A percentile compares a stretch with the other conserved stretches of the same genome.
phyloP scores from a whole-genome alignment of 495 filamentous ascomycete species.

The Ascobolus immersus region DNA sequence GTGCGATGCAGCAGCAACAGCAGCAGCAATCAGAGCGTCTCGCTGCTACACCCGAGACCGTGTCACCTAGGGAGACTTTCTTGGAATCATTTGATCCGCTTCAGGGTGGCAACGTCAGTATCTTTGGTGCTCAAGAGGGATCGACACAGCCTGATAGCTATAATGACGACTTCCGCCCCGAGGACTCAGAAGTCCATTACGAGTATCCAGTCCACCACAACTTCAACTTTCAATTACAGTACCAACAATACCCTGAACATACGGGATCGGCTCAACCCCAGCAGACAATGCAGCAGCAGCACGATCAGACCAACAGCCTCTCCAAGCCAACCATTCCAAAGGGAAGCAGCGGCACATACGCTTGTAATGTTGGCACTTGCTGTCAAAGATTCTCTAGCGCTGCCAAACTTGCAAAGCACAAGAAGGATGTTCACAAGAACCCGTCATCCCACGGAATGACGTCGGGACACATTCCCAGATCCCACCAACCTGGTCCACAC shows the following conservation, averaged over 20 bases:
- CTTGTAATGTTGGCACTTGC: constrained; percentile 84
- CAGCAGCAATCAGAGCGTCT: constrained; percentile 20
- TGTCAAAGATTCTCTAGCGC: constrained; percentile 68
- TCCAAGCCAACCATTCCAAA: constrained; percentile 33
- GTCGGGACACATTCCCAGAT: constrained; percentile 16
- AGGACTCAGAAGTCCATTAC: constrained; percentile 17
- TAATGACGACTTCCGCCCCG: constrained; percentile 22
- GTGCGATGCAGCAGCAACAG: constrained; percentile 27
- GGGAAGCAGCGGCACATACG: constrained; percentile 71
- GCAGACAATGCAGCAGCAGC: not conserved
- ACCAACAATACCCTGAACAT: not conserved
- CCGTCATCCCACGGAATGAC: constrained; percentile 36
- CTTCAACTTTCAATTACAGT: not conserved
- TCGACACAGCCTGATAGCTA: constrained; percentile 10
- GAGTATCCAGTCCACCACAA: not conserved
- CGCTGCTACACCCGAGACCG: constrained; percentile 44
- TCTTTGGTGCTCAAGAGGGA: constrained; percentile 6
- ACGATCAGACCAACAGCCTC: not conserved
- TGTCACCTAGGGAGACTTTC: constrained; percentile 83
- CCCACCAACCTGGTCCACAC: constrained; percentile 70
- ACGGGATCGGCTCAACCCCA: not conserved
- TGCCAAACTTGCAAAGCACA: constrained; percentile 74
- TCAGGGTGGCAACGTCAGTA: constrained; percentile 24
- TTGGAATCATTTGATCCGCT: constrained; percentile 57
- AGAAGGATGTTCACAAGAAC: constrained; percentile 80